Evolutionary conservation across 352 stramenopile genomes (phyloP).

Genomic region (Pythium utonaiense): DNA sequence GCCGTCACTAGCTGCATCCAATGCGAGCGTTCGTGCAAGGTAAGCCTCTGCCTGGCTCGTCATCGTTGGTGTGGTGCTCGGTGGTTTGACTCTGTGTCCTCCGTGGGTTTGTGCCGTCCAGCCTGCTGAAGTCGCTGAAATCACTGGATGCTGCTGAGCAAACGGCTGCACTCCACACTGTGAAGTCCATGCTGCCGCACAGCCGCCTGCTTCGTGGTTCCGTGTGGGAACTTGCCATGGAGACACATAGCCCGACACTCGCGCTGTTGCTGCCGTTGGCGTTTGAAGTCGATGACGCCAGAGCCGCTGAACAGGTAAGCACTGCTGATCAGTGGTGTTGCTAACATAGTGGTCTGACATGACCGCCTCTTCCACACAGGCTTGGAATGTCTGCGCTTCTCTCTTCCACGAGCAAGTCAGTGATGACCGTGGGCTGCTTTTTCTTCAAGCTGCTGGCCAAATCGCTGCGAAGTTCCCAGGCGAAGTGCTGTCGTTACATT

Average conservation of each 20-base stretch:
- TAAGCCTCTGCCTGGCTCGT: too few relatives aligned
- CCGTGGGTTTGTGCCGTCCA: too few relatives aligned
- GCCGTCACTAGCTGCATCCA: constrained; percentile 30
- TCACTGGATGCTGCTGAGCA: not conserved
- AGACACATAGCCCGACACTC: not conserved
- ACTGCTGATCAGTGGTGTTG: too few relatives aligned
- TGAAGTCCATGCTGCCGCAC: not conserved
- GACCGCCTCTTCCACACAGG: constrained; percentile 1
- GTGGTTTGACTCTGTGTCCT: too few relatives aligned
- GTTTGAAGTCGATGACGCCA: not conserved
- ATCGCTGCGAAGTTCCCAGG: constrained; percentile 1
- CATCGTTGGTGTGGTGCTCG: too few relatives aligned
- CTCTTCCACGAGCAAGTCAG: constrained; percentile 31
- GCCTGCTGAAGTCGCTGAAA: not conserved
- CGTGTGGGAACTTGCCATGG: not conserved
- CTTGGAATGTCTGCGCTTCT: constrained; percentile 39
- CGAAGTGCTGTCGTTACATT: not conserved
- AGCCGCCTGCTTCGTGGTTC: not conserved
- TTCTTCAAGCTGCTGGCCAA: not conserved
- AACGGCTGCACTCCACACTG: not conserved
- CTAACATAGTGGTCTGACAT: too few relatives aligned
- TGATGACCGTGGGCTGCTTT: constrained; percentile 7
- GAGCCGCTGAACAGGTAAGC: not conserved
- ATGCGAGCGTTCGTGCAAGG: constrained; percentile 26
- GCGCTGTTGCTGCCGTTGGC: not conserved